Conservation (phyloP, 1,284 basidiomycete genomes). For the Marasmius sp. region DNA sequence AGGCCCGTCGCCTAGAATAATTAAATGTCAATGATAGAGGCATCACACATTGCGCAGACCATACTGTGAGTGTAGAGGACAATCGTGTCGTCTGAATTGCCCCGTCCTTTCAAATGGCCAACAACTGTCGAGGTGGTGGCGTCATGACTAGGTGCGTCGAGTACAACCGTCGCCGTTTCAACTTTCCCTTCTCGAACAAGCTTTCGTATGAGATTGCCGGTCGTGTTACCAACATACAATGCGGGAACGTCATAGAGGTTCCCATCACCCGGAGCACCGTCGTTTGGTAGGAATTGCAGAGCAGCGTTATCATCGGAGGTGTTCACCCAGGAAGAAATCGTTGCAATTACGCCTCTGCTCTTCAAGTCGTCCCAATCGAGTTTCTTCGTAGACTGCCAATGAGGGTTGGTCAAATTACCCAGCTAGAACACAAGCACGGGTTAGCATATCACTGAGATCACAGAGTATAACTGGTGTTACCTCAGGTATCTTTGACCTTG, state of each 20-base stretch:
- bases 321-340: conserved; percentile 26
- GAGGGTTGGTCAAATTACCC: conserved; percentile 28
- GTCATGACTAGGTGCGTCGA: conserved; percentile 24
- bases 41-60: not conserved
- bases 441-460: not conserved
- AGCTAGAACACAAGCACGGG: conserved; percentile 14
- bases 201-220: conserved; percentile 24
- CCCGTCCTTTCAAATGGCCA: conserved; percentile 22
- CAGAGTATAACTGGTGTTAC: not conserved
- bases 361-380: conserved; percentile 22
- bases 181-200: conserved; percentile 19
- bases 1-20: conserved; percentile 26
- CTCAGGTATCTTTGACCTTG: conserved; percentile 16
- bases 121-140: conserved; percentile 23
- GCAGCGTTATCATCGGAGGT: conserved; percentile 29
- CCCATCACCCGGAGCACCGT: conserved; percentile 23
- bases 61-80: conserved; percentile 29
- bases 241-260: conserved; percentile 24
- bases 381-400: conserved; percentile 27
- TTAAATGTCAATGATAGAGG: not conserved
- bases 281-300: conserved; percentile 28
- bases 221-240: conserved; percentile 28
- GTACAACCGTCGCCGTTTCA: conserved; percentile 23
- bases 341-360: conserved; percentile 19
- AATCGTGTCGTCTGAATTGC: conserved; percentile 19